Conservation (phyloP, 1,284 basidiomycete species). For the Mycena citricolor region DNA sequence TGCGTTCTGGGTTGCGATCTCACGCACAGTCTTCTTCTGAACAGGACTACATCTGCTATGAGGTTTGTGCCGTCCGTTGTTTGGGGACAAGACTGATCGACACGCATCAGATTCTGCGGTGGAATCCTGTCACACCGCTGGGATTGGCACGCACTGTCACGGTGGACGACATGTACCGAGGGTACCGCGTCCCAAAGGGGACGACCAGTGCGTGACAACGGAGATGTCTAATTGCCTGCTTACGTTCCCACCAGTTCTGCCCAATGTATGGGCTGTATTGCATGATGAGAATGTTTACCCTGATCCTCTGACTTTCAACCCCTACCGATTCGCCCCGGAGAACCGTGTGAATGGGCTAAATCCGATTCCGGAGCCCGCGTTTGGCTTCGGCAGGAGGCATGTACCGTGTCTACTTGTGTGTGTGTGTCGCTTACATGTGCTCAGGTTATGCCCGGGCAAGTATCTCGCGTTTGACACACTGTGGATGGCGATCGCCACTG, state of each 20-base stretch:
- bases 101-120: conserved; percentile 34
- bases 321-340: conserved; percentile 31
- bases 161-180: conserved; percentile 42
- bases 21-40: background rate
- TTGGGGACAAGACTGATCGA: conserved; percentile 1
- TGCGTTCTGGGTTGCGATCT: background rate
- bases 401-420: background rate
- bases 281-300: conserved; percentile 36
- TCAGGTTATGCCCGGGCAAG: conserved; percentile 46
- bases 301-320: conserved; percentile 35
- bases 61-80: conserved; percentile 22
- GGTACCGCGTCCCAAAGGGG: conserved; percentile 45
- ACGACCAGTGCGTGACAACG: conserved; percentile 25
- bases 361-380: conserved; percentile 35
- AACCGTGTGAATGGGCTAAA: conserved; percentile 28
- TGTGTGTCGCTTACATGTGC: background rate
- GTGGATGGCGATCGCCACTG: conserved; percentile 47
- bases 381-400: conserved; percentile 46
- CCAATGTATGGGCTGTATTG: conserved; percentile 41
- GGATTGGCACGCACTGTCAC: conserved; percentile 33
- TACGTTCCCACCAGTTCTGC: conserved; percentile 31
- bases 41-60: conserved; percentile 37
- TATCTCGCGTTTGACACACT: conserved; percentile 47
- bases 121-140: conserved; percentile 45
- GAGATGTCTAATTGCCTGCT: background rate